Base-by-base conservation (phyloP, 2,329 filamentous ascomycete species). In the Cladophialophora psammophila region DNA sequence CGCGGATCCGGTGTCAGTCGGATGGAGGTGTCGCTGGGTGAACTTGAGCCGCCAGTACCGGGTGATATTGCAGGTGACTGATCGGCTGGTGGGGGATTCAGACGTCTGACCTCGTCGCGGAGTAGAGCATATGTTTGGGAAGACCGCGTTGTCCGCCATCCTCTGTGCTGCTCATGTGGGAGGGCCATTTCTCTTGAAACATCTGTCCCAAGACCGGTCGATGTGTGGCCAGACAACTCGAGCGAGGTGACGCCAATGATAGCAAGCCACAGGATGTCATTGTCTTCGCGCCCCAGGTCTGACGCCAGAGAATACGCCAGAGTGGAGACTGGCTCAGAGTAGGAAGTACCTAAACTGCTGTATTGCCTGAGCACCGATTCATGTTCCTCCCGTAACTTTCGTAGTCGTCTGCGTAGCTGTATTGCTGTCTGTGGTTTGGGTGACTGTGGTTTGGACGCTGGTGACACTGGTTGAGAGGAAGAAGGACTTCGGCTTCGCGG, bases 161-260 rank as follows among this genome's bases (percentile, higher is more conserved):
- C 68, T 45, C 67, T 67, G 42, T 71, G 72, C 31, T 69, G 64
- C 71, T 80, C 88, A 69, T 77, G 80, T 38, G 79, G 79, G 45
- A 84, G 83, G 13, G 86, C 81, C 53, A 40, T 42, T 0, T 86
- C 82, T 1, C 88, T 85, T 13, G 69, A 56, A 1, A 63, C 62
- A 8, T 60, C 58, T 15, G 71, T 72, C 18, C 91, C 90, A 35
- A 95, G 85, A 31, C 93, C 93, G 12, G 91, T 90, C 53, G 91
- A 92, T 20, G 92, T 94, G 64, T 92, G 89, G 15, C 94, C 94
- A 72, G 95, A 96, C 0, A 97, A 85, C 76, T 97, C 94, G 79
- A 96, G 90, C 15, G 93, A 96, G n/a, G 91, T 93, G 40, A 97
- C 92, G 5, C 95, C 95, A 32, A 99, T 92, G 74, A 98, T 97